phyloP scores from a whole-genome alignment of 768 basidiomycete genomes.

The Lactarius quietus region DNA sequence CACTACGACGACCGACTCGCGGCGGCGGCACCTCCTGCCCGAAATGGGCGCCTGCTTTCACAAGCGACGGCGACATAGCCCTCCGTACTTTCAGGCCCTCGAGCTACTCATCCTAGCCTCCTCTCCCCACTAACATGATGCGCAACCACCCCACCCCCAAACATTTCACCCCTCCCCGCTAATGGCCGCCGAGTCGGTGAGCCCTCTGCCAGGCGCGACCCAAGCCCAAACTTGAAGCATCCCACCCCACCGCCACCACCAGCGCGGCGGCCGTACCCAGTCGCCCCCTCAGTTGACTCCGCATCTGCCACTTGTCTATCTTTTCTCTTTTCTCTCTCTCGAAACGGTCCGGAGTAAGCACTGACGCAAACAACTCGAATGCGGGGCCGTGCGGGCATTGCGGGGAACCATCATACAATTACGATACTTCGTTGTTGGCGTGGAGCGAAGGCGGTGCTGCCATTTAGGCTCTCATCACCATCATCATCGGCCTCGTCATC shows the following conservation, averaged over 20 bases:
- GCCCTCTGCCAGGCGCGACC: not conserved
- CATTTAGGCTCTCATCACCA: not conserved
- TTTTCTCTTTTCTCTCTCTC: not conserved
- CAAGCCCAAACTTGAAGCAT: not conserved
- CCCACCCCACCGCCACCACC: conserved; percentile 1
- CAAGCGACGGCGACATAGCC: not conserved
- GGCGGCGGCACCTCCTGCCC: not conserved
- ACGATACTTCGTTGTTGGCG: not conserved
- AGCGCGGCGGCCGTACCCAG: not conserved
- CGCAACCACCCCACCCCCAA: not conserved
- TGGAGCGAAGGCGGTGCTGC: not conserved
- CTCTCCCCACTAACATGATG: not conserved
- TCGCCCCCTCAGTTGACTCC: not conserved
- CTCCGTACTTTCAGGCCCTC: not conserved
- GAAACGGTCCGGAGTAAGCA: not conserved
- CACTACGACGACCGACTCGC: not conserved
- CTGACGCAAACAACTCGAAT: not conserved
- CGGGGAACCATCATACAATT: not conserved
- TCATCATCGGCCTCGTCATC: not conserved
- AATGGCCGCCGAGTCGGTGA: not conserved
- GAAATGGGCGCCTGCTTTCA: not conserved
- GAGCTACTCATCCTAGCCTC: not conserved
- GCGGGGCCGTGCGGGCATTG: too few species aligned
- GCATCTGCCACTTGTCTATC: not conserved
- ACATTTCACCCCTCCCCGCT: not conserved